Conservation (phyloP, 2,329 filamentous ascomycete genomes). For the Colletotrichum scovillei region DNA sequence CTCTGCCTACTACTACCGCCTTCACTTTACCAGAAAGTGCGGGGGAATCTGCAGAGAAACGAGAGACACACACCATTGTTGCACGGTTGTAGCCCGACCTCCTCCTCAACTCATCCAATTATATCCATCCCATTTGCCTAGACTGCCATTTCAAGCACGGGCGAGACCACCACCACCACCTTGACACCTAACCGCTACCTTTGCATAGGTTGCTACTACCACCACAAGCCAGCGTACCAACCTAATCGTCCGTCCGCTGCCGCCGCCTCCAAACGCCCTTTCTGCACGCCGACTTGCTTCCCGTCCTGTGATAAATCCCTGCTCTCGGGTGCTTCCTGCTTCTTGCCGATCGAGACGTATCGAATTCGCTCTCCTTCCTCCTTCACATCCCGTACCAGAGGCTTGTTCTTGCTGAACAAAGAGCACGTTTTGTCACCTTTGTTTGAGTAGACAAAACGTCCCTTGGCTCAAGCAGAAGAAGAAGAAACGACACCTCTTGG, state of each 20-base stretch:
- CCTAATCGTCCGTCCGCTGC: slow-evolving; percentile 2
- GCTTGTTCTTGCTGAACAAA: slow-evolving; percentile 35
- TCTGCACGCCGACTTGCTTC: slow-evolving; percentile 31
- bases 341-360: slow-evolving; percentile 33
- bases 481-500: slow-evolving; percentile 22
- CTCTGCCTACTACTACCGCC: slow-evolving; percentile 17
- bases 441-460: slow-evolving; percentile 13
- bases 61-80: slow-evolving; percentile 21
- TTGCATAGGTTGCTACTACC: slow-evolving; percentile 9
- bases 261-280: slow-evolving; percentile 1
- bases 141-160: slow-evolving; percentile 24
- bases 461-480: slow-evolving; percentile 17
- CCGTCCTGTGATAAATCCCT: slow-evolving; percentile 30
- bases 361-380: slow-evolving; percentile 24
- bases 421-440: slow-evolving; percentile 26
- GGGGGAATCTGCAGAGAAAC: slow-evolving; percentile 25
- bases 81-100: slow-evolving; percentile 32
- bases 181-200: slow-evolving; percentile 12
- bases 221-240: slow-evolving; percentile 1
- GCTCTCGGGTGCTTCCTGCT: slow-evolving; percentile 35
- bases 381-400: slow-evolving; percentile 27
- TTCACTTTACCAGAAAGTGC: slow-evolving; percentile 21
- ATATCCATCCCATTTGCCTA: slow-evolving; percentile 28
- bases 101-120: slow-evolving; percentile 26
- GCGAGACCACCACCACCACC: slow-evolving; percentile 20